A percentile compares a stretch with the other conserved stretches of the same genome.
phyloP scores from a whole-genome alignment of 495 filamentous ascomycete genomes.

The Daldinia grandis region DNA sequence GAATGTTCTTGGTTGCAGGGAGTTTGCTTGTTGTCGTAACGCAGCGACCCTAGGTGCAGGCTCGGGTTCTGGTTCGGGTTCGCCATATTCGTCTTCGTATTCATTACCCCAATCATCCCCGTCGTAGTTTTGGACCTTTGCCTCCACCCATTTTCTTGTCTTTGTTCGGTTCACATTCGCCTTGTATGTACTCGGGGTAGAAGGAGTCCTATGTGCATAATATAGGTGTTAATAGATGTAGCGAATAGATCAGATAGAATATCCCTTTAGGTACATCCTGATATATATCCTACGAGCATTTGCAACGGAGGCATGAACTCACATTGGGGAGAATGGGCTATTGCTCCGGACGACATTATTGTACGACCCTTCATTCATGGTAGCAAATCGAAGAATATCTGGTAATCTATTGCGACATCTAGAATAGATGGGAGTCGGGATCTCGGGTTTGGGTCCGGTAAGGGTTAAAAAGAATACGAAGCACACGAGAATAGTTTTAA shows the following conservation, averaged over 20 bases:
- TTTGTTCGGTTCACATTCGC: slow-evolving; percentile 90
- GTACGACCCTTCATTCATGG: slow-evolving; percentile 47
- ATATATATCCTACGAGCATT: background rate
- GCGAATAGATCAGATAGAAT: background rate
- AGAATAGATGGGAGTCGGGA: background rate
- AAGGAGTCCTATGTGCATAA: slow-evolving; percentile 43
- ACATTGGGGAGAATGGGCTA: slow-evolving; percentile 41
- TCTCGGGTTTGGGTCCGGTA: slow-evolving; percentile 9
- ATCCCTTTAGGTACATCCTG: too few relatives aligned
- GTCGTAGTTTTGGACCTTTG: slow-evolving; percentile 86
- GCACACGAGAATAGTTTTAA: background rate
- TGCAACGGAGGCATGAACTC: slow-evolving; percentile 8
- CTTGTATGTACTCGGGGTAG: slow-evolving; percentile 52
- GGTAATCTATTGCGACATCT: slow-evolving; percentile 30
- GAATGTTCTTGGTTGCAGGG: slow-evolving; percentile 33
- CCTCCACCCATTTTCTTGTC: slow-evolving; percentile 94
- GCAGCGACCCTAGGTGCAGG: slow-evolving; percentile 38
- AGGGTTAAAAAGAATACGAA: background rate
- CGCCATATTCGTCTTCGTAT: slow-evolving; percentile 76
- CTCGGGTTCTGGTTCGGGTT: slow-evolving; percentile 55
- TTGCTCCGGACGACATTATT: slow-evolving; percentile 42
- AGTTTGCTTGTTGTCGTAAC: slow-evolving; percentile 33
- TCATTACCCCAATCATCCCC: slow-evolving; percentile 95
- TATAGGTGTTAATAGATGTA: slow-evolving; percentile 19
- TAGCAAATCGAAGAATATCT: slow-evolving; percentile 12